Conservation (phyloP, 192 early-diverging fungal species). For the Backusella australiensis region DNA sequence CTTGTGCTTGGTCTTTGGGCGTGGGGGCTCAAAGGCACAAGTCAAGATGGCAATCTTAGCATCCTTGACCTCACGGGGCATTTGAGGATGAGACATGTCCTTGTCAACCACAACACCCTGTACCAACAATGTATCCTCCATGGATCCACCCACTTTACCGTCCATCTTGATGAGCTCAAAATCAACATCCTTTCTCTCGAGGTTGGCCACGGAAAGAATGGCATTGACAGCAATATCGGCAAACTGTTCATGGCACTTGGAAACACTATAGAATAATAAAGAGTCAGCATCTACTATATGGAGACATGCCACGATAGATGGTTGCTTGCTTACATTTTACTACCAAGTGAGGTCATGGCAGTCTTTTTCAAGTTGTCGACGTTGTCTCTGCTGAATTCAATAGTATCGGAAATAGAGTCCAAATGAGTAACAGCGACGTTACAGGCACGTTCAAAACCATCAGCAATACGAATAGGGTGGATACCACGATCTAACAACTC, state of each 20-base stretch:
- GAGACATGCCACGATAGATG: not conserved
- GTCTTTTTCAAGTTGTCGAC: slow-evolving; percentile 86
- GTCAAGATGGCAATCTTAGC: slow-evolving; percentile 98
- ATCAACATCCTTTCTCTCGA: slow-evolving; percentile 99
- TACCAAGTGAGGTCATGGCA: slow-evolving; percentile 96
- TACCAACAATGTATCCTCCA: slow-evolving; percentile 91
- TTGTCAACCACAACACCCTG: slow-evolving; percentile 99
- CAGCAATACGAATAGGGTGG: slow-evolving; percentile 98
- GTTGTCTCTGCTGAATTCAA: slow-evolving; percentile 81
- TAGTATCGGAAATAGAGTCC: slow-evolving; percentile 88
- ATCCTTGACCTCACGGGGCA: slow-evolving; percentile 94
- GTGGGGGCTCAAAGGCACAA: slow-evolving; percentile 99
- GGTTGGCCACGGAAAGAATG: slow-evolving; percentile 94
- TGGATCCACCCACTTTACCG: slow-evolving; percentile 96
- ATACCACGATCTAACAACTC: slow-evolving; percentile 92
- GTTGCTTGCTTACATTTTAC: slow-evolving; percentile 77
- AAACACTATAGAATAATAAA: slow-evolving; percentile 62
- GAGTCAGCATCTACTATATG: not conserved
- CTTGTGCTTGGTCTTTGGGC: slow-evolving; percentile 99
- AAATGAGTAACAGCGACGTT: slow-evolving; percentile 89
- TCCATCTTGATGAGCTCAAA: slow-evolving; percentile 99
- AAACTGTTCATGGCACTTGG: slow-evolving; percentile 97
- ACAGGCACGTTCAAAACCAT: slow-evolving; percentile 98
- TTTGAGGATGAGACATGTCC: slow-evolving; percentile 99
- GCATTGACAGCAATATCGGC: slow-evolving; percentile 98